phyloP scores from a whole-genome alignment of 2,329 filamentous ascomycete species.

The Ophiognomonia clavigignenti-juglandacearum region DNA sequence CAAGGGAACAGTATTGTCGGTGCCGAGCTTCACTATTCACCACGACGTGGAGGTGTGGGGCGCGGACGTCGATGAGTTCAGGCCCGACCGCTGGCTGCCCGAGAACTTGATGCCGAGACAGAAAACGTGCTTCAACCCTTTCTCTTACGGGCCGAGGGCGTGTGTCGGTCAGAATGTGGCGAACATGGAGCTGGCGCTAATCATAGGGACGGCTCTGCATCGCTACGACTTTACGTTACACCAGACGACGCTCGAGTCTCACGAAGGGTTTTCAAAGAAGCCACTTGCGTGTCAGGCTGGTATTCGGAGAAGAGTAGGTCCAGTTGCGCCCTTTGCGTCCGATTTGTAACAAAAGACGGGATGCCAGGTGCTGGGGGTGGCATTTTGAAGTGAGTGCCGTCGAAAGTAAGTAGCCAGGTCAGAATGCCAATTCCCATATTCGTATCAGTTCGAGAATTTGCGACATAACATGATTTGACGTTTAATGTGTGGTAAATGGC shows the following conservation, averaged over 20 bases:
- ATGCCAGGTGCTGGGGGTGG: too few species aligned
- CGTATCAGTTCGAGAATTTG: too few species aligned
- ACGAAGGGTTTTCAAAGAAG: slow-evolving; percentile 78
- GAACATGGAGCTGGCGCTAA: slow-evolving; percentile 81
- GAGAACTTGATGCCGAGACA: slow-evolving; percentile 52
- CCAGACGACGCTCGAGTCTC: slow-evolving; percentile 64
- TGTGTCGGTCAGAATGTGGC: slow-evolving; percentile 79
- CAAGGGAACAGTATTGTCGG: slow-evolving; percentile 67
- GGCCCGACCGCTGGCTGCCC: slow-evolving; percentile 67
- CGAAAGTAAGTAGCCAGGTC: too few species aligned
- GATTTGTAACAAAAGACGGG: too few species aligned
- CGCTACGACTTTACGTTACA: slow-evolving; percentile 42
- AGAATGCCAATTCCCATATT: too few species aligned
- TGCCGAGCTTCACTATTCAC: slow-evolving; percentile 78
- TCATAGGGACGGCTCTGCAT: slow-evolving; percentile 60
- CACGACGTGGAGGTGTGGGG: slow-evolving; percentile 50
- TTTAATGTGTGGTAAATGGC: too few species aligned
- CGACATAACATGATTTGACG: too few species aligned
- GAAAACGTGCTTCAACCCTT: slow-evolving; percentile 70
- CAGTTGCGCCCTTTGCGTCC: too few species aligned
- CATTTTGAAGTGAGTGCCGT: too few species aligned
- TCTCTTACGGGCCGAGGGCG: slow-evolving; percentile 63
- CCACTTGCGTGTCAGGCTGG: slow-evolving; percentile 65
- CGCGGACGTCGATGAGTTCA: slow-evolving; percentile 47
- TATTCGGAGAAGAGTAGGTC: slow-evolving; percentile 40